Percentiles rank a stretch among this genome's conserved stretches.
Conservation (phyloP, 495 filamentous ascomycete genomes). For the Aspergillus leporis region DNA sequence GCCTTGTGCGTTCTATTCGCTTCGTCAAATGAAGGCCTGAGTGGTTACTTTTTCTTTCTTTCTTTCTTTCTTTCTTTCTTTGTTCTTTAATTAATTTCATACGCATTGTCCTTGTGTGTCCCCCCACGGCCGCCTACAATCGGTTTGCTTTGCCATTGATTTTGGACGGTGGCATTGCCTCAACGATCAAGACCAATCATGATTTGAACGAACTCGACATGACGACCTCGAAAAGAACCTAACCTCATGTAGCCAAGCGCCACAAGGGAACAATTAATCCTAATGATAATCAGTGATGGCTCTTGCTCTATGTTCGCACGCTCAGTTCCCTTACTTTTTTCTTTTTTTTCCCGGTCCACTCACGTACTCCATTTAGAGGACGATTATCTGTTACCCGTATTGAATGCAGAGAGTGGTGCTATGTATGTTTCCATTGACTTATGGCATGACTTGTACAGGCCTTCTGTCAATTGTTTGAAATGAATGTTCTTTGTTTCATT, state of each 20-base stretch:
- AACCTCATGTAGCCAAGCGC: constrained; percentile 4
- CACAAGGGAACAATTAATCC: constrained; percentile 33
- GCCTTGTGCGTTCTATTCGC: background rate
- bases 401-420: background rate
- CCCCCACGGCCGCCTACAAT: background rate
- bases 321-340: constrained; percentile 5
- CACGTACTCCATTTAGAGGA: background rate
- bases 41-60: background rate
- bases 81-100: too few relatives aligned
- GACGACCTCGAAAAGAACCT: constrained; percentile 20
- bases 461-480: background rate
- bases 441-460: background rate
- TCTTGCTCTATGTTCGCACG: constrained; percentile 7
- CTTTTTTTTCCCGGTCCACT: background rate
- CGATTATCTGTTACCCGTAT: background rate
- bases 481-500: background rate
- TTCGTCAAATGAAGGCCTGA: background rate
- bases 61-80: background rate
- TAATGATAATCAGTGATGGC: constrained; percentile 41
- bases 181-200: constrained; percentile 12
- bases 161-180: constrained; percentile 9
- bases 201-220: constrained; percentile 34
- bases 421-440: background rate
- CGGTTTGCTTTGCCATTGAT: background rate
- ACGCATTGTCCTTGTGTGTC: background rate